phyloP scores from a whole-genome alignment of 192 early-diverging fungal genomes.

The Allomyces javanicus region DNA sequence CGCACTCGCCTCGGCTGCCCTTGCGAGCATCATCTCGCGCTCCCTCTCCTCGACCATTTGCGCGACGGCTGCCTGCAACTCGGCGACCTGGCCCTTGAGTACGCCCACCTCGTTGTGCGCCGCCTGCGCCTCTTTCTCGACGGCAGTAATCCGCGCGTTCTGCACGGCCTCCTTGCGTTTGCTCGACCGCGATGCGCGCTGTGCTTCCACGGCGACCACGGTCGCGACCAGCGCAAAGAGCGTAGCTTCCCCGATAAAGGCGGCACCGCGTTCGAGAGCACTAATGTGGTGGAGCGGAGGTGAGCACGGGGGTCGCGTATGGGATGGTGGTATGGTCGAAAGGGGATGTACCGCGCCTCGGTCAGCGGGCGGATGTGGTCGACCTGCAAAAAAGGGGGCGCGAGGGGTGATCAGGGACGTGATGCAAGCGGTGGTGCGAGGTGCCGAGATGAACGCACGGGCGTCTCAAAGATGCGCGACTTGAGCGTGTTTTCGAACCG shows the following conservation, averaged over 20 bases:
- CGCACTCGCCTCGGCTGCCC: neutral
- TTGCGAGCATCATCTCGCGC: neutral
- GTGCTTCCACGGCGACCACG: neutral
- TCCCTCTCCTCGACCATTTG: neutral
- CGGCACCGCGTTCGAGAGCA: neutral
- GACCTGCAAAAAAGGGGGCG: neutral
- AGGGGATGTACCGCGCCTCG: neutral
- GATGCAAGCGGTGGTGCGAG: neutral
- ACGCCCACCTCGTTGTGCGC: neutral
- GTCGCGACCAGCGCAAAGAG: neutral
- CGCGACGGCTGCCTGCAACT: neutral
- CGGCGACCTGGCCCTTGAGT: neutral
- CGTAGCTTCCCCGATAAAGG: neutral
- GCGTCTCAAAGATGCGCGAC: neutral
- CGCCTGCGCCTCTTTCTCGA: neutral
- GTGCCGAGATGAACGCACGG: neutral
- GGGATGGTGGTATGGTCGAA: neutral
- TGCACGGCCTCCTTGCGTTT: neutral
- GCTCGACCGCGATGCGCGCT: neutral
- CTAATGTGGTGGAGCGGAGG: neutral
- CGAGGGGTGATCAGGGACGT: neutral
- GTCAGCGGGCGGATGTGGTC: no score
- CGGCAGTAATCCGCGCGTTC: neutral
- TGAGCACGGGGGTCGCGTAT: neutral
- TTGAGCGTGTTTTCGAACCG: no score